Percentiles rank a stretch among this genome's conserved stretches.
Evolutionary conservation across 2,329 filamentous ascomycete genomes (phyloP).

Genomic region (Penicillium sp.): DNA sequence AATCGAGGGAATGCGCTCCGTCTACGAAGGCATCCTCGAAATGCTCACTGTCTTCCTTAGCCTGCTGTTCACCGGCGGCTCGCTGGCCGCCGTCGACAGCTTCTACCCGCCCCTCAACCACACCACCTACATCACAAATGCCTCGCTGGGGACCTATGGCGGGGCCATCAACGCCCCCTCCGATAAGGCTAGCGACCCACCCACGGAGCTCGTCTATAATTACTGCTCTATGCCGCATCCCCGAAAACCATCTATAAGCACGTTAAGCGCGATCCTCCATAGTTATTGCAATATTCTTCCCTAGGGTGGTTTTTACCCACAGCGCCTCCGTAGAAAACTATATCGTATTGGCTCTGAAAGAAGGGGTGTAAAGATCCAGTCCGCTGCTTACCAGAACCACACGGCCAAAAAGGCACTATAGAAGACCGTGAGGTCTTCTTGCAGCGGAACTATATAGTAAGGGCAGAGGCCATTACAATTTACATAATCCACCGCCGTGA

Average conservation of each 20-base stretch:
- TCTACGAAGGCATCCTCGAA: constrained; percentile 23
- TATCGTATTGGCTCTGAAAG: background rate
- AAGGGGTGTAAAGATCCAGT: background rate
- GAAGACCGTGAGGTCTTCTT: too few relatives aligned
- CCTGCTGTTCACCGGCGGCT: constrained; percentile 17
- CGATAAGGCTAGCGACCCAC: constrained; percentile 24
- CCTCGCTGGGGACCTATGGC: constrained; percentile 43
- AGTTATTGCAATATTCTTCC: background rate
- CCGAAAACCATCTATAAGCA: background rate
- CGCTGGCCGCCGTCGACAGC: constrained; percentile 22
- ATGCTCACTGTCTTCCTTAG: constrained; percentile 21
- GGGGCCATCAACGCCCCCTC: constrained; percentile 40
- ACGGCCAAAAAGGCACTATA: too few relatives aligned
- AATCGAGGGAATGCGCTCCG: constrained; percentile 10
- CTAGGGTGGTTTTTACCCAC: background rate
- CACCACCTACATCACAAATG: constrained; percentile 42
- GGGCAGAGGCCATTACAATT: too few relatives aligned
- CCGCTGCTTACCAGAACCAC: too few relatives aligned
- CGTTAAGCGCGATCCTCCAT: background rate
- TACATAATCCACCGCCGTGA: too few relatives aligned
- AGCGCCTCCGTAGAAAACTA: constrained; percentile 1
- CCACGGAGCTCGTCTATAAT: constrained; percentile 39
- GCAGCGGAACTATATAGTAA: too few relatives aligned
- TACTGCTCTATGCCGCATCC: constrained; percentile 50
- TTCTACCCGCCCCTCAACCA: constrained; percentile 48